These are phyloP conservation scores for Skeletonema grethae DNA, from an alignment of 108 stramenopile genomes.

Conservation along the genomic window DNA sequence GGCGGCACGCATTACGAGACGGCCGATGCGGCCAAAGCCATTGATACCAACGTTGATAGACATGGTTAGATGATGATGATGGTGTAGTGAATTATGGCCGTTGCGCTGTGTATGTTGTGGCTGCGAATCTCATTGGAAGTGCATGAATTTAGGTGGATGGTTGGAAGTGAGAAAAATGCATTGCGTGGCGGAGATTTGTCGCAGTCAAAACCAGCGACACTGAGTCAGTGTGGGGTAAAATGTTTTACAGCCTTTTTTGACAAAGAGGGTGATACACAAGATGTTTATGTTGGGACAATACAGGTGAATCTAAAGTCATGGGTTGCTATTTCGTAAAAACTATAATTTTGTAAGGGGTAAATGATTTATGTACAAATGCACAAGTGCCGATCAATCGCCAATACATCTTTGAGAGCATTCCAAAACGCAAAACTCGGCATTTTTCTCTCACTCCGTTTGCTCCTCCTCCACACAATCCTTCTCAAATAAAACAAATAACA, in stretches of 20 bases:
- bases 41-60: slow-evolving; percentile 89
- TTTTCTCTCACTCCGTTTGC: background rate
- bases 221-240: slow-evolving; percentile 1
- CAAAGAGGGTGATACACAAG: too few species aligned
- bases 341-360: background rate
- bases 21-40: slow-evolving; percentile 99
- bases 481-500: background rate
- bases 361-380: background rate
- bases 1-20: slow-evolving; percentile 97
- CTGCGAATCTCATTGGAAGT: background rate
- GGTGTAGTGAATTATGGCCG: too few species aligned
- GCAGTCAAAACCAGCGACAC: background rate
- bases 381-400: background rate
- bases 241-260: background rate
- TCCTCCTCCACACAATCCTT: background rate
- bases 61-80: slow-evolving; percentile 27
- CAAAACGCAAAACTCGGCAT: background rate
- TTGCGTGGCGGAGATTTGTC: background rate
- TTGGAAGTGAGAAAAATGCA: background rate
- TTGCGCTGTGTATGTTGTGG: too few species aligned
- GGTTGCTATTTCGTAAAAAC: background rate
- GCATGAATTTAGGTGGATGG: background rate
- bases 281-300: too few species aligned
- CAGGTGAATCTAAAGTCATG: background rate
- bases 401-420: background rate